These are phyloP conservation scores for Tylopilus vinaceipallidus DNA, from an alignment of 768 basidiomycete genomes.

Conservation along the genomic window DNA sequence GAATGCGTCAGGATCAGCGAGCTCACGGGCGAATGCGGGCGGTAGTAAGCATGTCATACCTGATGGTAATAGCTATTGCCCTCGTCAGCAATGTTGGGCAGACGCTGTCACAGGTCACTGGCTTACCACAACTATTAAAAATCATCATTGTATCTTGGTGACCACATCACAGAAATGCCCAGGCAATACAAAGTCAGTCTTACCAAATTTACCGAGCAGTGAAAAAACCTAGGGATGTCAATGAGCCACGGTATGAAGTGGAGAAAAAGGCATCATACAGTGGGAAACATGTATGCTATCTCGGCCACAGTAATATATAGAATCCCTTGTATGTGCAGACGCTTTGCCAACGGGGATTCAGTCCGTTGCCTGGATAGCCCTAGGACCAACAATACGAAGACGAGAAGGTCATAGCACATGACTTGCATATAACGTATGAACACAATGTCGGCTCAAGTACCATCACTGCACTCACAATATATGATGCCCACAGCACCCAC, in stretches of 20 bases:
- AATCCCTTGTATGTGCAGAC: constrained; percentile 17
- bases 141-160: background rate
- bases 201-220: constrained; percentile 1
- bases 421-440: constrained; percentile 11
- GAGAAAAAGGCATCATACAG: constrained; percentile 1
- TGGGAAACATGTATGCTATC: constrained; percentile 11
- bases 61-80: constrained; percentile 1
- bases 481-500: background rate
- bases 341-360: constrained; percentile 13
- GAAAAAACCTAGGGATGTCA: constrained; percentile 4
- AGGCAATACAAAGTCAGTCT: background rate
- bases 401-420: constrained; percentile 16
- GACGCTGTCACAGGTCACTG: too few relatives aligned
- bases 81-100: background rate
- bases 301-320: constrained; percentile 14
- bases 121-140: constrained; percentile 7
- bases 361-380: constrained; percentile 13
- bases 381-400: constrained; percentile 15
- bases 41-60: constrained; percentile 2
- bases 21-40: too few relatives aligned
- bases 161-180: background rate
- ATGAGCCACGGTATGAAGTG: background rate
- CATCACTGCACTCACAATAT: constrained; percentile 16
- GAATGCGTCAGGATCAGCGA: background rate
- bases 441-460: background rate